Conservation (phyloP, 1,284 basidiomycete species). For the Kwoniella shivajii region DNA sequence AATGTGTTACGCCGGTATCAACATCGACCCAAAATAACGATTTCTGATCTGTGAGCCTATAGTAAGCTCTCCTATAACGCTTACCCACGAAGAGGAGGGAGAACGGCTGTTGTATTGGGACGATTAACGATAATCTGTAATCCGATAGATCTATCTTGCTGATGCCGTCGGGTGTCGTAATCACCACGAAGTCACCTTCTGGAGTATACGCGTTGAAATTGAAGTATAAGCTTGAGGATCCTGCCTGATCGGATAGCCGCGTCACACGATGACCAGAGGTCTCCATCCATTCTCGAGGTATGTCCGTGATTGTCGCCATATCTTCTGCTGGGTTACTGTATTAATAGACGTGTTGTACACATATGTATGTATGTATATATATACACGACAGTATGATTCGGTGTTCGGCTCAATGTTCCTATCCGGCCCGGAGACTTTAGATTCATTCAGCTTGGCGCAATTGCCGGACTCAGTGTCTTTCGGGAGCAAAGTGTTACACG, state of each 20-base stretch:
- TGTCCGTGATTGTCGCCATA: too few species aligned
- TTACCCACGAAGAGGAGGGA: background rate
- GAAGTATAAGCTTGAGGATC: conserved; percentile 1
- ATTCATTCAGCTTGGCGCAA: too few species aligned
- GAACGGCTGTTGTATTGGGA: background rate
- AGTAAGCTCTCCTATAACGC: background rate
- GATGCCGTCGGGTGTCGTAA: background rate
- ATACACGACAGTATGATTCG: too few species aligned
- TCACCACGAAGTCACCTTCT: background rate
- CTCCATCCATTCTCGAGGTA: background rate
- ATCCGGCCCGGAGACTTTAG: too few species aligned
- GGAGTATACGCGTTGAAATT: conserved; percentile 5
- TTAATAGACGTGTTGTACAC: too few species aligned
- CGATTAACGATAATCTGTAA: background rate
- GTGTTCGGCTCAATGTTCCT: too few species aligned
- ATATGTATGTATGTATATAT: too few species aligned
- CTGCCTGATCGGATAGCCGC: background rate
- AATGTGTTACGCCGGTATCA: background rate
- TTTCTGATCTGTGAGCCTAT: background rate
- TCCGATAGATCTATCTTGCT: background rate
- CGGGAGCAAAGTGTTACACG: too few species aligned
- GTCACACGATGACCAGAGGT: background rate
- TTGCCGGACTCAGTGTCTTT: too few species aligned
- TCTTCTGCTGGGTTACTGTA: too few species aligned
- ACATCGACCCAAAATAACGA: background rate